phyloP scores from a whole-genome alignment of 768 basidiomycete species.

The Suillus weaverae region DNA sequence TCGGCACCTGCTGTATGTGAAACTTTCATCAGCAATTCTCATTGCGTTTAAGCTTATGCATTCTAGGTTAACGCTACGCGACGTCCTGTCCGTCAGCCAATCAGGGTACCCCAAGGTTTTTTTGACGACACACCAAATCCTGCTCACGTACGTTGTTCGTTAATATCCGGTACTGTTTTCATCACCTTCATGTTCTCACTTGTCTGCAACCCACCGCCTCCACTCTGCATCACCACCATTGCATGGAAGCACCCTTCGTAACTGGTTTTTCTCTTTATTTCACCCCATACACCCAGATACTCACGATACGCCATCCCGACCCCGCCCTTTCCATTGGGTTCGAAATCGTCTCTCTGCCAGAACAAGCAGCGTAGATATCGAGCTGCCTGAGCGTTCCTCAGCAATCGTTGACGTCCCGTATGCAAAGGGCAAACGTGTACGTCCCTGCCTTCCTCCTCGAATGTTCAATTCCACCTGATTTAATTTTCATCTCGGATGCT shows the following conservation, averaged over 20 bases:
- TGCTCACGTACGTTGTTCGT: neutral
- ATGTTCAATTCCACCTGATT: neutral
- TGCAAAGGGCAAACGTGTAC: neutral
- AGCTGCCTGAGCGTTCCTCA: neutral
- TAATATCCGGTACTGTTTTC: neutral
- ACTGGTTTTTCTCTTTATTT: neutral
- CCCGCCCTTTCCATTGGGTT: neutral
- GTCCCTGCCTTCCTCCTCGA: neutral
- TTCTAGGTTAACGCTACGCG: neutral
- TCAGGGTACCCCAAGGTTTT: no score
- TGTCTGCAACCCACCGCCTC: neutral
- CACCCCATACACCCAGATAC: neutral
- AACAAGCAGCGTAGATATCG: neutral
- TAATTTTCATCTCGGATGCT: neutral
- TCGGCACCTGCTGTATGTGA: no score
- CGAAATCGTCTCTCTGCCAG: neutral
- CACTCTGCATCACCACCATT: neutral
- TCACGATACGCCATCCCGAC: neutral
- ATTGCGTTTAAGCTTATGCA: neutral
- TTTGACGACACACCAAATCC: neutral
- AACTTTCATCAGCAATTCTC: neutral
- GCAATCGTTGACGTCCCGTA: neutral
- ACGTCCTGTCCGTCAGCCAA: no score
- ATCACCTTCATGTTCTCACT: neutral
- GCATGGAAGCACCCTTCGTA: neutral